phyloP scores from a whole-genome alignment of 2,329 filamentous ascomycete species.

The Talaromyces sp. region DNA sequence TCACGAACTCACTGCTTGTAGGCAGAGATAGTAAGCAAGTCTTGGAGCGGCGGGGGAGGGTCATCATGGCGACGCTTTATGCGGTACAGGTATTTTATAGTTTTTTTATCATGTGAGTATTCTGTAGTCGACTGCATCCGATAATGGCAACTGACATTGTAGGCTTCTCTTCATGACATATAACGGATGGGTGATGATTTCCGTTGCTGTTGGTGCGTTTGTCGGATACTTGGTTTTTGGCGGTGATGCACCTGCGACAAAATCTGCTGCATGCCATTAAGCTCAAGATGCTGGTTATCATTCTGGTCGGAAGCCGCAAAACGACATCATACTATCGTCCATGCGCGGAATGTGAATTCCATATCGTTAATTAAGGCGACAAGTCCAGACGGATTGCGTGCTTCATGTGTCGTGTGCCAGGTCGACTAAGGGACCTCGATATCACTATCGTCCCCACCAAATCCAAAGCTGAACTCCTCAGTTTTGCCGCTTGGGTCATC shows the following conservation, averaged over 20 bases:
- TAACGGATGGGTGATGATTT: conserved; percentile 95
- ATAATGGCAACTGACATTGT: background rate
- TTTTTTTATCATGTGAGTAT: conserved; percentile 96
- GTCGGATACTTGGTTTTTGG: conserved; percentile 83
- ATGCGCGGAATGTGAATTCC: background rate
- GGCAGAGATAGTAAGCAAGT: conserved; percentile 63
- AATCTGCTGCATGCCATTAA: conserved; percentile 87
- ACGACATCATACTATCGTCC: background rate
- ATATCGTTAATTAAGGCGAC: background rate
- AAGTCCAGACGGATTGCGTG: conserved; percentile 15
- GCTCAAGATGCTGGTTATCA: too few species aligned
- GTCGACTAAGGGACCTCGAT: conserved; percentile 45
- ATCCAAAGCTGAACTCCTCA: conserved; percentile 62
- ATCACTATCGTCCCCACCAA: conserved; percentile 54
- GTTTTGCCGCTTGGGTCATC: conserved; percentile 20
- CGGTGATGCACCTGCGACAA: conserved; percentile 65
- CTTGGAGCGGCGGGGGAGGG: conserved; percentile 65
- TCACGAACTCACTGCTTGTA: conserved; percentile 70
- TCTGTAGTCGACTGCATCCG: background rate
- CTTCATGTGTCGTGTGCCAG: background rate
- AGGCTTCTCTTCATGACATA: conserved; percentile 99
- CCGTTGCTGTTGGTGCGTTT: conserved; percentile 84
- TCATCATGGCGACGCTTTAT: conserved; percentile 80
- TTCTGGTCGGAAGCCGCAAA: background rate
- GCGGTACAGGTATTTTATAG: conserved; percentile 95